Conservation (phyloP, 2,329 filamentous ascomycete species). For the Colletotrichum sp. region DNA sequence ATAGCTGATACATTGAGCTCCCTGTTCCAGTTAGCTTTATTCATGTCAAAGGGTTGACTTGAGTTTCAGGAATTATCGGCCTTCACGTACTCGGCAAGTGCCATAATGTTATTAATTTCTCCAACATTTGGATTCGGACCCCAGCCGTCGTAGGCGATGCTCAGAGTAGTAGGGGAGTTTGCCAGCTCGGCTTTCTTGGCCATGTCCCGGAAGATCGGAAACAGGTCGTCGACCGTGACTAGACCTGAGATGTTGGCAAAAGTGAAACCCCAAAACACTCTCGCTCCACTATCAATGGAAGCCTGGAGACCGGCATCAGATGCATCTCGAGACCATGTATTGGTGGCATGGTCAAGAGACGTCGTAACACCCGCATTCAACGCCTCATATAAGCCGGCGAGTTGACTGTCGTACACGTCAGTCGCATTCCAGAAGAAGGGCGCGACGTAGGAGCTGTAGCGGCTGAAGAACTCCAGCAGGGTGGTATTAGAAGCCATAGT, state of each 20-base stretch:
- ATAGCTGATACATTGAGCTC: too few relatives aligned
- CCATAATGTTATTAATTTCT: too few relatives aligned
- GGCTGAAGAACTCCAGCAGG: neutral
- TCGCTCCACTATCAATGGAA: constrained; percentile 49
- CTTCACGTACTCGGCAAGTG: too few relatives aligned
- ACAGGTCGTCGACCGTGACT: constrained; percentile 31
- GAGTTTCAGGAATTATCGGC: too few relatives aligned
- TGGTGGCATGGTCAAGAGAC: constrained; percentile 53
- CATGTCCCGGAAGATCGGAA: constrained; percentile 41
- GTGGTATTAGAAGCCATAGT: constrained; percentile 25
- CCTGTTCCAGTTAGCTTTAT: too few relatives aligned
- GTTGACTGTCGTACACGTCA: neutral
- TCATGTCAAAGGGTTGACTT: too few relatives aligned
- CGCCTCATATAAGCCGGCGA: neutral
- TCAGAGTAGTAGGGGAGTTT: neutral
- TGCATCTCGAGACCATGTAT: constrained; percentile 46
- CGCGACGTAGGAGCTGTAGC: constrained; percentile 26
- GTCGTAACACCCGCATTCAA: neutral
- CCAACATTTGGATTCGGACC: too few relatives aligned
- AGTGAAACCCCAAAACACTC: constrained; percentile 50
- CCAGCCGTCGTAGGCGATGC: too few relatives aligned
- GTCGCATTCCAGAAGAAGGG: neutral
- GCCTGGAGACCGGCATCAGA: constrained; percentile 49
- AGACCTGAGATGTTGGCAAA: constrained; percentile 29
- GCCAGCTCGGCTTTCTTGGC: constrained; percentile 26